These are phyloP conservation scores for Eucalyptus dawsonii DNA, from an alignment of 345 rosid species.

Conservation along the genomic window DNA sequence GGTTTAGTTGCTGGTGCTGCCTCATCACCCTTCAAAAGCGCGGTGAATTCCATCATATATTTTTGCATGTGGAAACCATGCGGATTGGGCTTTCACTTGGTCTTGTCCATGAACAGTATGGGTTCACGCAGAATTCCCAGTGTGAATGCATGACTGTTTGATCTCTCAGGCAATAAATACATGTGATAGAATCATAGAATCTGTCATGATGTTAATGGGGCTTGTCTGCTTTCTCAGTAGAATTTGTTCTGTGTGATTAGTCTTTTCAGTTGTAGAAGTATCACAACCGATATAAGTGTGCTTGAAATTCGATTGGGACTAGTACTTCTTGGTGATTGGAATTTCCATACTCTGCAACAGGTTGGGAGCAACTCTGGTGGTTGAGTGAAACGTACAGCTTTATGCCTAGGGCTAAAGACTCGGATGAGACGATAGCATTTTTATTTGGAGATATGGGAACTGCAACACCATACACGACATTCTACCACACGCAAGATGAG, in stretches of 20 bases:
- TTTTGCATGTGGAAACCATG: neutral
- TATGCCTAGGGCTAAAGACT: slow-evolving; percentile 37
- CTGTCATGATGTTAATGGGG: neutral
- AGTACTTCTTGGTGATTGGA: neutral
- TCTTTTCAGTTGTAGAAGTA: neutral
- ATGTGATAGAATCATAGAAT: neutral
- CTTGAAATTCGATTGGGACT: neutral
- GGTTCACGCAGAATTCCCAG: neutral
- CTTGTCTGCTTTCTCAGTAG: neutral
- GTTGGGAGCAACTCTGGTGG: slow-evolving; percentile 79
- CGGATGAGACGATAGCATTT: slow-evolving; percentile 56
- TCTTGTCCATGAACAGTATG: neutral
- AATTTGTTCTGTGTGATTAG: neutral
- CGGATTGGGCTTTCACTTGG: neutral
- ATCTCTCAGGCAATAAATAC: neutral
- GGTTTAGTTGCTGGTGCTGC: neutral
- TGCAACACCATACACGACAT: slow-evolving; percentile 63
- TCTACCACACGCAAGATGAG: slow-evolving; percentile 61
- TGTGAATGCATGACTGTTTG: neutral
- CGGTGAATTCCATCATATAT: neutral
- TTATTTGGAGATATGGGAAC: slow-evolving; percentile 91
- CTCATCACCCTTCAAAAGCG: neutral
- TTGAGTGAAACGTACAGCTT: slow-evolving; percentile 59
- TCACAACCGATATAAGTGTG: neutral
- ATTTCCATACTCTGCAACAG: slow-evolving; percentile 3